phyloP scores from a whole-genome alignment of 495 filamentous ascomycete species.

The Podospora didyma region DNA sequence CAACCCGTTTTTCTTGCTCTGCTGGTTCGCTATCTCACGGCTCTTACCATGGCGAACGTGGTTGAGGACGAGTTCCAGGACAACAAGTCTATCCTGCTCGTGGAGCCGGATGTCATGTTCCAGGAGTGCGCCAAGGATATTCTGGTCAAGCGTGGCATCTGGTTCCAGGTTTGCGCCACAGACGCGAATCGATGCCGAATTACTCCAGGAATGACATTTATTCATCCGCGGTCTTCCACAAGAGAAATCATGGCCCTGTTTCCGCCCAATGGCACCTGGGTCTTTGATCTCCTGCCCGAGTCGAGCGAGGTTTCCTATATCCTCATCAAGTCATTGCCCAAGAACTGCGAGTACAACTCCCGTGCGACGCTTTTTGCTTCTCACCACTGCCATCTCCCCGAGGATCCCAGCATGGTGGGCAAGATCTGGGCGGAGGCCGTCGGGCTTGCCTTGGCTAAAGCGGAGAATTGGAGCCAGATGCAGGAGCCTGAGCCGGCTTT shows the following conservation, averaged over 20 bases:
- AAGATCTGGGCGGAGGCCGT: slow-evolving; percentile 23
- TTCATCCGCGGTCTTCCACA: slow-evolving; percentile 21
- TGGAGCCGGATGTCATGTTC: slow-evolving; percentile 34
- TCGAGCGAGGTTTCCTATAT: slow-evolving; percentile 18
- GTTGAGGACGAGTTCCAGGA: no score
- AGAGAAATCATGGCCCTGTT: slow-evolving; percentile 28
- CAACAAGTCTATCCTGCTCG: slow-evolving; percentile 19
- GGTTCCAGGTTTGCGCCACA: slow-evolving; percentile 14
- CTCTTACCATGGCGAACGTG: slow-evolving; percentile 10
- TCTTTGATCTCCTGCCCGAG: slow-evolving; percentile 31
- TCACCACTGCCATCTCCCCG: background rate
- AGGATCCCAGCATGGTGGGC: background rate
- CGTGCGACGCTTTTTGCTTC: slow-evolving; percentile 5
- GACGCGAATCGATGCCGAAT: slow-evolving; percentile 4
- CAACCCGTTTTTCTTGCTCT: slow-evolving; percentile 11
- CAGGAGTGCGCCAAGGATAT: slow-evolving; percentile 24
- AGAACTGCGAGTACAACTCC: slow-evolving; percentile 20
- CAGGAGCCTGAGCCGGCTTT: background rate
- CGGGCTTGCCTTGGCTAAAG: slow-evolving; percentile 12
- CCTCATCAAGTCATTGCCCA: slow-evolving; percentile 20
- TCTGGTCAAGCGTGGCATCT: slow-evolving; percentile 1
- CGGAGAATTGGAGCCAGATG: background rate
- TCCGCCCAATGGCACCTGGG: slow-evolving; percentile 9
- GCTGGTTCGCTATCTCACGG: slow-evolving; percentile 24
- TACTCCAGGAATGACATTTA: slow-evolving; percentile 3